phyloP scores from a whole-genome alignment of 2,329 filamentous ascomycete species.

The Paecilomyces sp. region DNA sequence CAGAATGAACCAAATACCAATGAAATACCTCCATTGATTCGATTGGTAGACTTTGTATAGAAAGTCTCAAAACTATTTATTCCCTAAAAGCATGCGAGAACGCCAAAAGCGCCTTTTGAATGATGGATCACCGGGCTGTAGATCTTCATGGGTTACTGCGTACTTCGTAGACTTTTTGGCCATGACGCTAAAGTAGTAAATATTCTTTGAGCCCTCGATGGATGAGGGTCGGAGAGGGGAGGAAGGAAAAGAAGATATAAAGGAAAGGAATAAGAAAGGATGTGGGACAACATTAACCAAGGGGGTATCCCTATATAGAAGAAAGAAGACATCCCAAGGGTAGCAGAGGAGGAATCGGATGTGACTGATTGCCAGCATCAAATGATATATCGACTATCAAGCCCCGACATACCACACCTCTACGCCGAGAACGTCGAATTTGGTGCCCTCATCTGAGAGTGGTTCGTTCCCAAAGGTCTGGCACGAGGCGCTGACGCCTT shows the following conservation, averaged over 20 bases:
- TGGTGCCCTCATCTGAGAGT: constrained; percentile 83
- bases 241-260: neutral
- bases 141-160: neutral
- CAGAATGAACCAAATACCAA: neutral
- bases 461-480: constrained; percentile 94
- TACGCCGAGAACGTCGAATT: constrained; percentile 84
- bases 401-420: constrained; percentile 87
- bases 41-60: neutral
- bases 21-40: neutral
- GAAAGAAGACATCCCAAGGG: neutral
- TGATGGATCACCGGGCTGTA: neutral
- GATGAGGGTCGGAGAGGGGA: neutral
- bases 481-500: constrained; percentile 75
- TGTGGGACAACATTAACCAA: neutral
- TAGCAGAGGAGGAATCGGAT: too few relatives aligned
- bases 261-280: neutral
- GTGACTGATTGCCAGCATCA: neutral
- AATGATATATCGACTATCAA: neutral
- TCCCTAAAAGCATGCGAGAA: neutral
- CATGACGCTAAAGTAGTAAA: neutral
- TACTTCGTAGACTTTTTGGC: neutral
- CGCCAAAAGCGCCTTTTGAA: neutral
- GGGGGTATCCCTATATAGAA: neutral
- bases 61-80: neutral
- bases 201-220: neutral